Percentiles rank a stretch among this genome's conserved stretches.
These are phyloP conservation scores for Fusarium palustre DNA, from an alignment of 2,329 filamentous ascomycete genomes.

Conservation along the genomic window DNA sequence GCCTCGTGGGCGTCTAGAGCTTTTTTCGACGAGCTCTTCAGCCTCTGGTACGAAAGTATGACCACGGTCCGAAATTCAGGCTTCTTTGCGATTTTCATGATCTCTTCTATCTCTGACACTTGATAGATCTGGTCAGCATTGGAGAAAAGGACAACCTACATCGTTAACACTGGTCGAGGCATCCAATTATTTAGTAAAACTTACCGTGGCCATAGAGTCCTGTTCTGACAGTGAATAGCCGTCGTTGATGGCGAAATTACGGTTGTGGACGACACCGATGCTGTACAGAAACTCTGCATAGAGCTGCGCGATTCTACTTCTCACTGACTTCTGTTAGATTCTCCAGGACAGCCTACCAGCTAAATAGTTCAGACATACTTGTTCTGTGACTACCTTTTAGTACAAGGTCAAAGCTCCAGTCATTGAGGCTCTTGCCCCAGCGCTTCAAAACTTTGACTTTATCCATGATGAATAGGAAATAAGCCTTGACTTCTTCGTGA, in stretches of 20 bases:
- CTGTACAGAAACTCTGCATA: neutral
- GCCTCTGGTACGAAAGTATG: neutral
- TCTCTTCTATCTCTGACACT: too few species aligned
- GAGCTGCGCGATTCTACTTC: constrained; percentile 1
- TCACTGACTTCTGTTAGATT: neutral
- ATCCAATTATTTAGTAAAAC: neutral
- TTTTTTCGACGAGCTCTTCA: neutral
- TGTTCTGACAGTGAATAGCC: neutral
- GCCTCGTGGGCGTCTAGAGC: neutral
- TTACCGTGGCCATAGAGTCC: neutral
- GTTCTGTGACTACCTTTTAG: neutral
- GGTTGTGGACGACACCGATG: neutral
- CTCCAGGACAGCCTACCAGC: too few species aligned
- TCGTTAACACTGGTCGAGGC: too few species aligned
- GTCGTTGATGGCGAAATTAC: neutral
- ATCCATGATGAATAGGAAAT: neutral
- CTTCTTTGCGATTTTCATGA: too few species aligned
- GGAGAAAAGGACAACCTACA: too few species aligned
- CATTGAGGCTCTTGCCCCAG: neutral
- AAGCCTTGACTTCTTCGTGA: neutral
- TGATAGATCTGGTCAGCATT: too few species aligned
- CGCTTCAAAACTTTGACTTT: neutral
- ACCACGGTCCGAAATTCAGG: too few species aligned
- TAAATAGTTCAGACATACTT: neutral
- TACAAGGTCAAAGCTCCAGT: neutral